Evolutionary conservation across 345 rosid genomes (phyloP).

Genomic region (Linum lewisii): DNA sequence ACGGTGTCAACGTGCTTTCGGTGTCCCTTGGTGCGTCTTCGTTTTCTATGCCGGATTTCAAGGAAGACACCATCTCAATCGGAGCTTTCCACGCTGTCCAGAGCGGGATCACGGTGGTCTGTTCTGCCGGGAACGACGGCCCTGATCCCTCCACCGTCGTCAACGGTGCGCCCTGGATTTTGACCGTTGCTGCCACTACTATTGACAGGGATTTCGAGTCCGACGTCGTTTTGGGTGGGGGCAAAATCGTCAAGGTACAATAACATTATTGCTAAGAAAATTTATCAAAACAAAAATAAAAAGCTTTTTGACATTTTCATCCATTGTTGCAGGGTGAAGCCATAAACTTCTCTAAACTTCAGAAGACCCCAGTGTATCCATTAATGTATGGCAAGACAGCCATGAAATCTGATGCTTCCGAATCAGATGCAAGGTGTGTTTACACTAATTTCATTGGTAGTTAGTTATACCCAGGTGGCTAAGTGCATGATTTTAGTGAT

Average conservation of each 20-base stretch:
- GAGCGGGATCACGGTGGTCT: constrained; percentile 58
- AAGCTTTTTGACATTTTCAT: neutral
- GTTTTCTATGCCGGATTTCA: constrained; percentile 16
- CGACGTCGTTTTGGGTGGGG: constrained; percentile 50
- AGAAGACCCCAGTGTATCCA: constrained; percentile 43
- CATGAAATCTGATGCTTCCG: constrained; percentile 24
- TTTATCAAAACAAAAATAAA: too few species aligned
- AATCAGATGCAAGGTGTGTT: constrained; percentile 39
- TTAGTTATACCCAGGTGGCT: too few species aligned
- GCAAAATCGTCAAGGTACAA: constrained; percentile 55
- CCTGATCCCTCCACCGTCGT: constrained; percentile 40
- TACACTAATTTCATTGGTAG: too few species aligned
- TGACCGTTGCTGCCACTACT: constrained; percentile 77
- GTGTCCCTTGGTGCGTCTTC: constrained; percentile 58
- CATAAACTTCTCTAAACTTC: constrained; percentile 49
- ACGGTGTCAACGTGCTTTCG: constrained; percentile 64
- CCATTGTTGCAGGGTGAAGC: constrained; percentile 49
- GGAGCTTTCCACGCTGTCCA: constrained; percentile 78
- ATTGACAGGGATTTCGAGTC: constrained; percentile 80
- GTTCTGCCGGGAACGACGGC: constrained; percentile 80
- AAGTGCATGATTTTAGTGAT: too few species aligned
- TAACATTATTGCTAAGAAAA: too few species aligned
- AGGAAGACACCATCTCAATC: constrained; percentile 54
- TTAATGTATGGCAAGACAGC: constrained; percentile 52
- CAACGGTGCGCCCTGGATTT: constrained; percentile 72